Evolutionary conservation across 306 rosid species (phyloP).

Genomic region (Quercus aquifolioides): DNA sequence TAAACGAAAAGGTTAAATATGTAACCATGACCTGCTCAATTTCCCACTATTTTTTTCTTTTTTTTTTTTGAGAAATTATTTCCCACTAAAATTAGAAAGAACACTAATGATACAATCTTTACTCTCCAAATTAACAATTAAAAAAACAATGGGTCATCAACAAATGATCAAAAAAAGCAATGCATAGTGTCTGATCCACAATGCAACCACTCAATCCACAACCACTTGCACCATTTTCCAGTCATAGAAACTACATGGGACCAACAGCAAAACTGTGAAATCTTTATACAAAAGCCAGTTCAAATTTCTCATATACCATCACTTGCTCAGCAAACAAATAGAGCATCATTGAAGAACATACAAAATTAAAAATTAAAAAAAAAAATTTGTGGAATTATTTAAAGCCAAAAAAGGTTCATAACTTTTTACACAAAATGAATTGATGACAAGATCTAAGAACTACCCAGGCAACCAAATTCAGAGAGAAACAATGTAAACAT

Average conservation of each 20-base stretch:
- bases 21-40: too few relatives aligned
- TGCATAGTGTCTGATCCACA: slow-evolving; percentile 14
- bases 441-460: slow-evolving; percentile 34
- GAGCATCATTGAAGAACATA: background rate
- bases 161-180: too few relatives aligned
- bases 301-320: slow-evolving; percentile 12
- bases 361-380: too few relatives aligned
- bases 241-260: background rate
- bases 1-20: too few relatives aligned
- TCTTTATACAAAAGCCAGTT: slow-evolving; percentile 6
- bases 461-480: slow-evolving; percentile 15
- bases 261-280: too few relatives aligned
- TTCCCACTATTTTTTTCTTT: too few relatives aligned
- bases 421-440: background rate
- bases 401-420: background rate
- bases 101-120: too few relatives aligned
- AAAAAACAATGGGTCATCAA: too few relatives aligned
- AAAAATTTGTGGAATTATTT: background rate
- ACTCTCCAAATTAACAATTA: too few relatives aligned
- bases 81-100: too few relatives aligned
- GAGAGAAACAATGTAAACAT: background rate
- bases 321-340: slow-evolving; percentile 13
- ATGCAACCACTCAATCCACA: slow-evolving; percentile 19
- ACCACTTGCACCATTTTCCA: background rate
- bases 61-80: too few relatives aligned